Evolutionary conservation across 257 asterid genomes (phyloP), one percentile per base, ranked within the genome.

Genomic region (Scutellaria galericulata): DNA sequence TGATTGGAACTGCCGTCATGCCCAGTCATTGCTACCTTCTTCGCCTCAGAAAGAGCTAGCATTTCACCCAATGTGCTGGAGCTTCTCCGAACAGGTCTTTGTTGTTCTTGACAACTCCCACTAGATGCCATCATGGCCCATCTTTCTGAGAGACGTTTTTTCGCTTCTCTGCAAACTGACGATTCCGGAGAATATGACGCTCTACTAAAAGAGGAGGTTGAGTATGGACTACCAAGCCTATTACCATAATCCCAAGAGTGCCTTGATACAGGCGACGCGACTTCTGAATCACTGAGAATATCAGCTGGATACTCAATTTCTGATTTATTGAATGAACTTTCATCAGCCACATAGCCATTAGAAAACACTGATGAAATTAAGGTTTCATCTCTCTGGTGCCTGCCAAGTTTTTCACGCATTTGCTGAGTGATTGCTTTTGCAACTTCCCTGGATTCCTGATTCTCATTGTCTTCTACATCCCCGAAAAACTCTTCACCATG

Each of bases 121-220:
- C 77, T 84, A 70, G 97, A 86, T 60, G 95, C 82, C 92, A 92
- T 86, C 90, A 89, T 84, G 52, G 96, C 96, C 96, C 96, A 92
- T 77, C 99, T 87, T 80, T 95, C 99, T 55, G 97, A 95, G 13
- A 95, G 91, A 40, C 97, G 95, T 77, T 92, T 95, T 88, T 92
- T 95, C 31, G 99, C 99, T 82, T 95, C 99, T 78, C 90, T 84
- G 78, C 91, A 85, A 52, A 92, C 99, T 5, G 96, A 90, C n/a
- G 97, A 88, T 68, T 95, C 99, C 2, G 98, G 97, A 80, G 97
- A 90, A 86, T 83, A 84, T 66, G 97, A 89, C 27, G 87, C 93
- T 78, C 91, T 93, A 83, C 97, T 89, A 76, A 86, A 84, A 46
- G 99, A 85, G 64, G 97, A 85, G 47, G 84, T 80, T 48, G 98